phyloP scores from a whole-genome alignment of 805 yeast genomes.

The Candida khao-thaluensis region DNA sequence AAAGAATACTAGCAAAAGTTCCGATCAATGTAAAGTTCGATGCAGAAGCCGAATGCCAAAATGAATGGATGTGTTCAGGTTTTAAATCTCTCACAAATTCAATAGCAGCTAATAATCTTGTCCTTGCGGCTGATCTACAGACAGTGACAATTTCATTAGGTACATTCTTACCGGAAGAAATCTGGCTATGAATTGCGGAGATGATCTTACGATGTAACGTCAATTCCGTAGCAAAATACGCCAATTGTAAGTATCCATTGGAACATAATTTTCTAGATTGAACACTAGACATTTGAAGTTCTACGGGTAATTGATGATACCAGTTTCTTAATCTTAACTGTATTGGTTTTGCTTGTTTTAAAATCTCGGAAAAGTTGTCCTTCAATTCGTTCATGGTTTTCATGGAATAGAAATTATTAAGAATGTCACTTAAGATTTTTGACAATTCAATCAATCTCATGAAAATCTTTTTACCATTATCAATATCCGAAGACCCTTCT shows the following conservation, averaged over 20 bases:
- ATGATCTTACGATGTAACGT: conserved; percentile 79
- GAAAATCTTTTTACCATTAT: conserved; percentile 67
- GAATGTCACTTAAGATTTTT: conserved; percentile 66
- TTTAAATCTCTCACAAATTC: conserved; percentile 74
- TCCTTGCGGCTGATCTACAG: conserved; percentile 82
- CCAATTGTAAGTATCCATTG: conserved; percentile 75
- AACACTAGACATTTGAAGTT: conserved; percentile 59
- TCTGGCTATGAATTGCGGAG: conserved; percentile 46
- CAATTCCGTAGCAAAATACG: conserved; percentile 87
- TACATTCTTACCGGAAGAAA: conserved; percentile 29
- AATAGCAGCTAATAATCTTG: conserved; percentile 77
- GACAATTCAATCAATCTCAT: conserved; percentile 66
- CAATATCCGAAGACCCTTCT: conserved; percentile 66
- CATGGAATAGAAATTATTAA: conserved; percentile 71
- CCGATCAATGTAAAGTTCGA: conserved; percentile 81
- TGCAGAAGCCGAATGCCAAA: conserved; percentile 85
- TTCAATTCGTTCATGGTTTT: conserved; percentile 53
- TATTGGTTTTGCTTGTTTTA: conserved; percentile 77
- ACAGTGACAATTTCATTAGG: conserved; percentile 46
- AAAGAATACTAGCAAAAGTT: conserved; percentile 79
- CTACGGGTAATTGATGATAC: conserved; percentile 71
- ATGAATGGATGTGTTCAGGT: conserved; percentile 81
- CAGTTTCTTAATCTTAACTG: conserved; percentile 70
- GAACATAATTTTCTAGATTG: conserved; percentile 65
- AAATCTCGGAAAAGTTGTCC: conserved; percentile 61